A percentile compares a stretch with the other conserved stretches of the same genome.
phyloP scores from a whole-genome alignment of 2,329 filamentous ascomycete species.

The Parastagonospora avenae region DNA sequence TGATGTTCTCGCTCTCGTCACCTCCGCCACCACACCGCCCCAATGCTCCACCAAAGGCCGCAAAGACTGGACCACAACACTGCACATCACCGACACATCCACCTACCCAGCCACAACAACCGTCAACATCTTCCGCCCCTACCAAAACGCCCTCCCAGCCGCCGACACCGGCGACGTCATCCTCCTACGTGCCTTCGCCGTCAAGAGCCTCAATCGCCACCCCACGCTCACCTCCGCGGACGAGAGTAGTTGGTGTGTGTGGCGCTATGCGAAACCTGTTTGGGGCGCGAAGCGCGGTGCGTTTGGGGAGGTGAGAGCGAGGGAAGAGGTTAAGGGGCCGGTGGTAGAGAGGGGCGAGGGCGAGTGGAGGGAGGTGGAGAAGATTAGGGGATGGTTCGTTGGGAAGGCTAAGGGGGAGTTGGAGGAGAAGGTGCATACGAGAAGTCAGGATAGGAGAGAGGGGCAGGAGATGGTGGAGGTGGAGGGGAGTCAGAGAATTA shows the following conservation, averaged over 20 bases:
- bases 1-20: constrained; percentile 54
- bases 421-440: constrained; percentile 20
- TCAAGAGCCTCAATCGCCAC: constrained; percentile 48
- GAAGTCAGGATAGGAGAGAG: constrained; percentile 8
- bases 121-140: constrained; percentile 53
- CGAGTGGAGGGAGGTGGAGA: constrained; percentile 50
- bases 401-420: constrained; percentile 16
- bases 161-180: constrained; percentile 52
- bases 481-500: constrained; percentile 3
- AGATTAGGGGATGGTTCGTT: constrained; percentile 50
- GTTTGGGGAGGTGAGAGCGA: constrained; percentile 34
- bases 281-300: constrained; percentile 33
- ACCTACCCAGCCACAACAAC: constrained; percentile 27
- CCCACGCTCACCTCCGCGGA: constrained; percentile 47
- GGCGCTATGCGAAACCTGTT: constrained; percentile 44
- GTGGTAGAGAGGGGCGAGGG: constrained; percentile 53
- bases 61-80: constrained; percentile 50
- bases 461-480: not conserved
- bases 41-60: constrained; percentile 49
- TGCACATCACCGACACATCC: constrained; percentile 49
- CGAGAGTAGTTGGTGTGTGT: constrained; percentile 55
- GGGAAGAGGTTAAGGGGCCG: constrained; percentile 54
- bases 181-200: constrained; percentile 50
- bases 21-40: constrained; percentile 36
- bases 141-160: constrained; percentile 48